These are phyloP conservation scores for Dioscorea zingiberensis DNA, from an alignment of 106 monocot genomes.

Conservation along the genomic window DNA sequence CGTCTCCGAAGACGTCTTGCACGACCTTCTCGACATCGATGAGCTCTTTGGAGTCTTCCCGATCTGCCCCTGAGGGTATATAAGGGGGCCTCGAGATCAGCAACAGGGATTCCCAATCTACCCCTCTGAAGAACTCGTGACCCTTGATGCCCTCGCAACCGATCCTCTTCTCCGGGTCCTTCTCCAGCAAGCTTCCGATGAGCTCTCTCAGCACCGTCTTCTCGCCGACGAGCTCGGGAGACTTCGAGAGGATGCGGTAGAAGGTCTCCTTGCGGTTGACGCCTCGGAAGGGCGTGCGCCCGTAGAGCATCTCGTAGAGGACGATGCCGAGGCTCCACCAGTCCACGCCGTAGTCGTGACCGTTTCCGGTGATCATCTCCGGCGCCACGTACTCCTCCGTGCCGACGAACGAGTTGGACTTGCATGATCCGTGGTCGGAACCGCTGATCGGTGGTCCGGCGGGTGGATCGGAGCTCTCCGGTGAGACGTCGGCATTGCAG, in stretches of 20 bases:
- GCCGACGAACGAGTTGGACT: conserved; percentile 95
- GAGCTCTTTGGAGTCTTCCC: conserved; percentile 5
- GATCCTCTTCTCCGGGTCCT: conserved; percentile 64
- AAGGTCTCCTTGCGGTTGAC: conserved; percentile 80
- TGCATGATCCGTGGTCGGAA: conserved; percentile 13
- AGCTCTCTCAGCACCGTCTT: conserved; percentile 58
- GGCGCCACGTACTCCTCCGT: conserved; percentile 98
- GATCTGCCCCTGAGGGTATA: conserved; percentile 29
- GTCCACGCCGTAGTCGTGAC: conserved; percentile 89
- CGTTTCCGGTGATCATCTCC: conserved; percentile 67
- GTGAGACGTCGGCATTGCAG: conserved; percentile 21
- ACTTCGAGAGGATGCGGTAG: conserved; percentile 48
- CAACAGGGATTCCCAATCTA: conserved; percentile 61
- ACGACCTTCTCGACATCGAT: conserved; percentile 66
- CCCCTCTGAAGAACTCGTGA: conserved; percentile 71
- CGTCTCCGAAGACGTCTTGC: conserved; percentile 32
- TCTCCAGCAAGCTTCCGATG: conserved; percentile 62
- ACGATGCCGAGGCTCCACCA: conserved; percentile 96
- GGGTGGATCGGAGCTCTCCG: conserved; percentile 11
- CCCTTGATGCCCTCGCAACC: conserved; percentile 35
- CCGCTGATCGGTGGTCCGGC: neutral
- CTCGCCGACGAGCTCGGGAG: conserved; percentile 65
- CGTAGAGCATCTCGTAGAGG: conserved; percentile 96
- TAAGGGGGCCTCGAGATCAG: conserved; percentile 66
- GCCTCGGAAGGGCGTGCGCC: conserved; percentile 82